Percentiles rank a stretch among this genome's conserved stretches.
phyloP scores from a whole-genome alignment of 2,329 filamentous ascomycete species.

The Tolypocladium album region DNA sequence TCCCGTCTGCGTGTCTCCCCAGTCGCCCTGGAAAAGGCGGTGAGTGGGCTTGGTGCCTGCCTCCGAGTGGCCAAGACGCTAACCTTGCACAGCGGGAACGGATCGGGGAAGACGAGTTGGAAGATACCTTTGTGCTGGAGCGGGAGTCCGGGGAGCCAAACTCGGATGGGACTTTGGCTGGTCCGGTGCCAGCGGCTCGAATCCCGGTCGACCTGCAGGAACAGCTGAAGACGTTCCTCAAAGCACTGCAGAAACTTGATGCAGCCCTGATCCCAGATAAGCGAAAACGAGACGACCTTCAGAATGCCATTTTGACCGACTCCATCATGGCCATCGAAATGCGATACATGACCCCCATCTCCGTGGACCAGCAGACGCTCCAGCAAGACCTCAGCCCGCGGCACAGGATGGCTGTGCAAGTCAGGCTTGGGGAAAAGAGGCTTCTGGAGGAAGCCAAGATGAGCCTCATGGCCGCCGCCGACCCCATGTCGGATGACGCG shows the following conservation, averaged over 20 bases:
- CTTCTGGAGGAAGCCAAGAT: slow-evolving; percentile 45
- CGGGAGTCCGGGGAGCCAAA: slow-evolving; percentile 41
- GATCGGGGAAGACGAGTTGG: slow-evolving; percentile 55
- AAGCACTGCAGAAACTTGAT: slow-evolving; percentile 33
- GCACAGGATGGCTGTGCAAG: slow-evolving; percentile 50
- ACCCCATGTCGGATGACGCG: slow-evolving; percentile 7
- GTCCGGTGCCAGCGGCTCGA: slow-evolving; percentile 23
- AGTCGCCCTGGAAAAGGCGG: slow-evolving; percentile 28
- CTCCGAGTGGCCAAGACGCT: slow-evolving; percentile 5
- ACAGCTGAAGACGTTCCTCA: slow-evolving; percentile 40
- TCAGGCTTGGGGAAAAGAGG: slow-evolving; percentile 63
- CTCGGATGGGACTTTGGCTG: slow-evolving; percentile 32
- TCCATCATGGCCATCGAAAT: slow-evolving; percentile 26
- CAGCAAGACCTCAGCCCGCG: slow-evolving; percentile 23
- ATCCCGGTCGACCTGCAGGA: slow-evolving; percentile 41
- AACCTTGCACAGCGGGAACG: slow-evolving; percentile 22
- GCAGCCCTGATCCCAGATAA: slow-evolving; percentile 35
- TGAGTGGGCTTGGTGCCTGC: slow-evolving; percentile 18
- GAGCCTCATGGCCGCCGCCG: slow-evolving; percentile 17
- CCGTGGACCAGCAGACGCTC: slow-evolving; percentile 26
- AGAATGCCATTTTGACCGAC: slow-evolving; percentile 26
- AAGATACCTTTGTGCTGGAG: slow-evolving; percentile 65
- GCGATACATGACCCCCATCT: slow-evolving; percentile 30
- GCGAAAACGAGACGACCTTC: slow-evolving; percentile 35
- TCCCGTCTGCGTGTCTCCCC: slow-evolving; percentile 25